phyloP scores from a whole-genome alignment of 345 rosid species.

The Microthlaspi erraticum region DNA sequence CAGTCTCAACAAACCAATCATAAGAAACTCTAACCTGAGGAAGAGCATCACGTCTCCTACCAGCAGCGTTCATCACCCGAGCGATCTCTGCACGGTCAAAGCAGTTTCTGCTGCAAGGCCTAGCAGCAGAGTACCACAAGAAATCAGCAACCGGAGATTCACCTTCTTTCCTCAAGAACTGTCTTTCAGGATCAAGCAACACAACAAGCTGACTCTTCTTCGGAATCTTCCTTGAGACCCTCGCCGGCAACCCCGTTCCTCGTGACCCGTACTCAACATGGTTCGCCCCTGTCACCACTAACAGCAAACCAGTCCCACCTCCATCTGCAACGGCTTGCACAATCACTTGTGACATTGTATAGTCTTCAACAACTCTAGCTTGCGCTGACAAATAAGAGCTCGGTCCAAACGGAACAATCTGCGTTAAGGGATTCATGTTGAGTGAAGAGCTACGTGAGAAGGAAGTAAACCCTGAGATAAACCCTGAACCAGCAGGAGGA shows the following conservation, averaged over 20 bases:
- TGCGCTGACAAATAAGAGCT: constrained; percentile 86
- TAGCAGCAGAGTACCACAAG: constrained; percentile 93
- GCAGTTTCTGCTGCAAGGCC: constrained; percentile 93
- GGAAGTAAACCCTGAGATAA: constrained; percentile 81
- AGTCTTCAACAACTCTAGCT: constrained; percentile 85
- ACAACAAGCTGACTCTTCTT: constrained; percentile 86
- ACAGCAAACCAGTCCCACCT: constrained; percentile 68
- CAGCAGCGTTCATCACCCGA: constrained; percentile 95
- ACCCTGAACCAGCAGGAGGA: constrained; percentile 93
- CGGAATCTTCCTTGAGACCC: constrained; percentile 79
- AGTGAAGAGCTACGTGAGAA: constrained; percentile 62
- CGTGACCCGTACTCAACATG: constrained; percentile 80
- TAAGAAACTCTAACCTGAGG: constrained; percentile 70
- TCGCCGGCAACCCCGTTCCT: constrained; percentile 89
- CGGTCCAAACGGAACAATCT: constrained; percentile 75
- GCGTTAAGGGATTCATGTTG: constrained; percentile 59
- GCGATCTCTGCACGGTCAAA: constrained; percentile 96
- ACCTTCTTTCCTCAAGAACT: constrained; percentile 79
- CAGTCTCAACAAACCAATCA: constrained; percentile 4
- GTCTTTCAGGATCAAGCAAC: constrained; percentile 91
- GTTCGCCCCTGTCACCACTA: constrained; percentile 84
- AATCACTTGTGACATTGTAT: constrained; percentile 79
- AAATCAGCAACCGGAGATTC: constrained; percentile 90
- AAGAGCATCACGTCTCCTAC: constrained; percentile 82
- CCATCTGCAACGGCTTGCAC: constrained; percentile 62